Base-by-base conservation (phyloP, 2,329 filamentous ascomycete species). In the Aureobasidium sp. region DNA sequence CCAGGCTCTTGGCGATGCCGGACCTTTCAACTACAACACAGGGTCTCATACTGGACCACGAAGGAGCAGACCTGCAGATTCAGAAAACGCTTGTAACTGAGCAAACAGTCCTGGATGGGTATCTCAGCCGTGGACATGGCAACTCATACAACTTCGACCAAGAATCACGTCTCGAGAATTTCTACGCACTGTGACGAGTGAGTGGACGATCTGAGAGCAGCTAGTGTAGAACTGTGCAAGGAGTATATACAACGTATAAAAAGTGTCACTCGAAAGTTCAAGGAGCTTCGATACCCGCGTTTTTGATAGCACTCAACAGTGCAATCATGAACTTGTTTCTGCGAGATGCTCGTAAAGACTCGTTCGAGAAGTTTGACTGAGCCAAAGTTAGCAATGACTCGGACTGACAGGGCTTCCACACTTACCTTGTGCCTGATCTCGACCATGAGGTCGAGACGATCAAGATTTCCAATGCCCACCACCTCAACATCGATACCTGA, bases 321-420 rank as follows among this genome's bases (percentile, higher is more conserved):
- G 95, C 95, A 75, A 94, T 97, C 90, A 98, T 97, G 81, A 98
- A 98, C 79, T 97, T 97, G 76, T 93, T 96, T 68, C 95, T 90
- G 61, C 94, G 90, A 16, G 90, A 87, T 23, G 90, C 90, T 47
- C 94, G 92, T 36, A 97, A 86, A 3, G 87, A 85, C 69, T 97
- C 95, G 78, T 97, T 83, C 40, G 80, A 78, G 79, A 81, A 82
- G 68, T 83, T 83, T 68, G 77, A 80, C 68, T 70, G 33, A n/a
- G 56, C 33, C 5, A 18, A 50, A 18, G 18, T 54, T 23, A 45
- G 29, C 50, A 48, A 1, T 66, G 25, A 18, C 62, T 9, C 59
- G 36, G 29, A 56, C 29, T 23, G 27, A 18, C 0, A 23, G 11
- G 18, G 31, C 10, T 16, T 15, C 59, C 13, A 51, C 33, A 31